phyloP scores from a whole-genome alignment of 768 basidiomycete genomes.

The Neoboletus subvelutipes region DNA sequence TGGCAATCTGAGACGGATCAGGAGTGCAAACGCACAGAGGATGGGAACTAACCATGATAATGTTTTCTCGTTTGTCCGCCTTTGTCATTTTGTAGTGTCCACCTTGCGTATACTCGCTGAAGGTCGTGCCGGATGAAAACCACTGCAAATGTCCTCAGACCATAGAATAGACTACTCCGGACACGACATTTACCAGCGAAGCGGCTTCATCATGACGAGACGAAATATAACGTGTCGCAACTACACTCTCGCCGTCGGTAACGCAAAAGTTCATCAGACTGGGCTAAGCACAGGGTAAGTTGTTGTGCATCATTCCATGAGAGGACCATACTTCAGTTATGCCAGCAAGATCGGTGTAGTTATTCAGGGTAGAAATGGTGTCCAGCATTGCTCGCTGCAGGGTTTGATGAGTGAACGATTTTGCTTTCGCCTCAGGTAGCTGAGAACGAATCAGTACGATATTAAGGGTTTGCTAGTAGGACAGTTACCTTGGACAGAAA shows the following conservation, averaged over 20 bases:
- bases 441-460: constrained; percentile 31
- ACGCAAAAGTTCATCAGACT: constrained; percentile 95
- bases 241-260: constrained; percentile 90
- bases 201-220: constrained; percentile 91
- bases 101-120: constrained; percentile 85
- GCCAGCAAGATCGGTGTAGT: constrained; percentile 66
- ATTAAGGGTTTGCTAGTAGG: neutral
- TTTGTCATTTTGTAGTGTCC: constrained; percentile 96
- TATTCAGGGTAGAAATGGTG: constrained; percentile 79
- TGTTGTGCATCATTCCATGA: neutral
- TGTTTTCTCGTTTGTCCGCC: constrained; percentile 92
- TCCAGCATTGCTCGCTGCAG: constrained; percentile 86
- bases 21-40: constrained; percentile 10
- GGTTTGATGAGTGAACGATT: constrained; percentile 65
- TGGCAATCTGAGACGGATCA: constrained; percentile 59
- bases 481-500: constrained; percentile 73
- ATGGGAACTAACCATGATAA: constrained; percentile 67
- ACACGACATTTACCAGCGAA: constrained; percentile 57
- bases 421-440: constrained; percentile 80
- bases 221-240: constrained; percentile 94
- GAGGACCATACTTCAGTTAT: constrained; percentile 59
- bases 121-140: constrained; percentile 94
- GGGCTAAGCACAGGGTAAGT: constrained; percentile 47
- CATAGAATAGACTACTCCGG: neutral
- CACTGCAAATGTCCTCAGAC: constrained; percentile 47